Conservation (phyloP, 106 monocot species). For the Acanthochlamys bracteata region DNA sequence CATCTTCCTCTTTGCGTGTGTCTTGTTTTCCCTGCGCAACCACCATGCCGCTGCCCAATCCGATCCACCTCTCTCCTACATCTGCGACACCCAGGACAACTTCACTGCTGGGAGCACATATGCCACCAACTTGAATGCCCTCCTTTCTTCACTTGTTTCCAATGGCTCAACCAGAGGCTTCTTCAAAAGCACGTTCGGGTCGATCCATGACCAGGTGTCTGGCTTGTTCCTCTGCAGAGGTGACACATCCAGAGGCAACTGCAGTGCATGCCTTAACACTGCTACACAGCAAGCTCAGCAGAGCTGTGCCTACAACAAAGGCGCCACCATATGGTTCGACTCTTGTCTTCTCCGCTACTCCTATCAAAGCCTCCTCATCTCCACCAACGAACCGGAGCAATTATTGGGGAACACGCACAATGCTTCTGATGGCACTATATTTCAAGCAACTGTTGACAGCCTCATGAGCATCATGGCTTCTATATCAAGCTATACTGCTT, state of each 20-base stretch:
- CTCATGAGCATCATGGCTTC: slow-evolving; percentile 10
- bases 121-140: not conserved
- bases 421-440: not conserved
- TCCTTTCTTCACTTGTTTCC: not conserved
- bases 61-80: no score
- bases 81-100: slow-evolving; percentile 1
- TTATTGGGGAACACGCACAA: not conserved
- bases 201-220: slow-evolving; percentile 8
- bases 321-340: slow-evolving; percentile 16
- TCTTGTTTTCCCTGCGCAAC: not conserved
- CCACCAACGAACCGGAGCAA: not conserved
- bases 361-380: slow-evolving; percentile 6
- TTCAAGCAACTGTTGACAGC: not conserved
- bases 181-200: not conserved
- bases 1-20: not conserved
- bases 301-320: slow-evolving; percentile 12
- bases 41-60: not conserved
- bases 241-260: slow-evolving; percentile 11
- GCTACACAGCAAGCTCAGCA: slow-evolving; percentile 1
- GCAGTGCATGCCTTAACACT: slow-evolving; percentile 21
- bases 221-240: slow-evolving; percentile 43
- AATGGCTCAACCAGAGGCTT: slow-evolving; percentile 3
- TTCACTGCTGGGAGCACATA: slow-evolving; percentile 19
- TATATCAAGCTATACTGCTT: not conserved
- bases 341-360: slow-evolving; percentile 25